Evolutionary conservation across 306 rosid species (phyloP).

Genomic region (Cicer yamashitae): DNA sequence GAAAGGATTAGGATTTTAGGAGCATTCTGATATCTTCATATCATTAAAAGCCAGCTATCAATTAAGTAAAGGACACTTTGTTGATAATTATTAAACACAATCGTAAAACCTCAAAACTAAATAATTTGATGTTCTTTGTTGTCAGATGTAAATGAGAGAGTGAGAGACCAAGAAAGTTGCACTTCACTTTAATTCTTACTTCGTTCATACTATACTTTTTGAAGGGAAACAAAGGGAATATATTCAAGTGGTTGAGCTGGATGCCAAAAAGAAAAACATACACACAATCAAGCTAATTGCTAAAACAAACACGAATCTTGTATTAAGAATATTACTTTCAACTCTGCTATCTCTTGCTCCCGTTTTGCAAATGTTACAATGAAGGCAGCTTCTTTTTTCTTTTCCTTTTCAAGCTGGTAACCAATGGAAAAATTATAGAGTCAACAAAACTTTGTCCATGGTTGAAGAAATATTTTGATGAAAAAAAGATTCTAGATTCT

Average conservation of each 20-base stretch:
- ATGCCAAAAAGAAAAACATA: constrained; percentile 24
- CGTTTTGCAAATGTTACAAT: constrained; percentile 90
- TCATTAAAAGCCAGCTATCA: constrained; percentile 19
- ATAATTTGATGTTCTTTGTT: constrained; percentile 22
- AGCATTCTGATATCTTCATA: constrained; percentile 15
- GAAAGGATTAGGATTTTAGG: background rate
- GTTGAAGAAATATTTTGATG: constrained; percentile 26
- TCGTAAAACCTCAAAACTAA: constrained; percentile 22
- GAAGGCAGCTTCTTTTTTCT: constrained; percentile 94
- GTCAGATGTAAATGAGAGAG: constrained; percentile 33
- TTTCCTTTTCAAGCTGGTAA: constrained; percentile 83
- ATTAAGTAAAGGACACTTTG: constrained; percentile 18
- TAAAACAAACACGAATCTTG: constrained; percentile 8
- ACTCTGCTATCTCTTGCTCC: constrained; percentile 92
- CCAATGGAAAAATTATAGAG: constrained; percentile 39
- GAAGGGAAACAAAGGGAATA: constrained; percentile 19
- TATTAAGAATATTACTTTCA: constrained; percentile 60
- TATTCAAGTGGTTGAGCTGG: background rate
- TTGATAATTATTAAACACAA: constrained; percentile 14
- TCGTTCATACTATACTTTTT: constrained; percentile 11
- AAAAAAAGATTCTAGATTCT: constrained; percentile 16
- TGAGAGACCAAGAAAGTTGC: constrained; percentile 9
- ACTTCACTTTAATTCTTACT: constrained; percentile 12
- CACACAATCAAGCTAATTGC: constrained; percentile 30
- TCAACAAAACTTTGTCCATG: constrained; percentile 29